A percentile compares a stretch with the other conserved stretches of the same genome.
These are phyloP conservation scores for Kodamaea suecica DNA, from an alignment of 1,139 yeast species.

Conservation along the genomic window DNA sequence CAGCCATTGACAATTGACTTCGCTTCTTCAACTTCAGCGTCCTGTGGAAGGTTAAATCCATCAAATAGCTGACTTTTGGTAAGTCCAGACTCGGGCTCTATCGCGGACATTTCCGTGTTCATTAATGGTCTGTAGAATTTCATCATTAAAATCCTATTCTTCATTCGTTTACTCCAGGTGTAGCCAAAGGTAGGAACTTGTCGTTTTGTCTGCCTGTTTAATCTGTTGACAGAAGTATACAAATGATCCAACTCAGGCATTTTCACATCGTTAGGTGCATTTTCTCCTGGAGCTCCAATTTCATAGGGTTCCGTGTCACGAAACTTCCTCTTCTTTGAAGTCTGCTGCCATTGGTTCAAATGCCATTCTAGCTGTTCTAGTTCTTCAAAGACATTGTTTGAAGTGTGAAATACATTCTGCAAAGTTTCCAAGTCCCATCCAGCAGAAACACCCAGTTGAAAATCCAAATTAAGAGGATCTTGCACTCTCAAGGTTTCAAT, in stretches of 20 bases:
- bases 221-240: not conserved
- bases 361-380: constrained; percentile 4
- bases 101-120: constrained; percentile 9
- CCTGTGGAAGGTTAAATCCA: constrained; percentile 12
- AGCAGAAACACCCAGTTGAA: constrained; percentile 67
- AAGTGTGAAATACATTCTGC: constrained; percentile 9
- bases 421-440: constrained; percentile 66
- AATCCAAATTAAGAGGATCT: constrained; percentile 52
- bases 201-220: constrained; percentile 17
- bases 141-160: constrained; percentile 31
- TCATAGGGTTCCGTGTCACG: not conserved
- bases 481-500: constrained; percentile 9
- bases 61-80: constrained; percentile 16
- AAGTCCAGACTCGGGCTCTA: constrained; percentile 13
- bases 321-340: constrained; percentile 10
- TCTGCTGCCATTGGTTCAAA: not conserved
- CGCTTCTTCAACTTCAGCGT: constrained; percentile 2
- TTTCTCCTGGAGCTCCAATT: not conserved
- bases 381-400: constrained; percentile 1
- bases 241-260: not conserved
- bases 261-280: no score
- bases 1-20: constrained; percentile 21
- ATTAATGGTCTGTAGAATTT: constrained; percentile 32
- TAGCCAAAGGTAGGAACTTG: constrained; percentile 42
- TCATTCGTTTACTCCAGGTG: constrained; percentile 37